Percentiles rank a stretch among this genome's conserved stretches.
Evolutionary conservation across 768 basidiomycete genomes (phyloP).

Genomic region (Pisolithus marmoratus): DNA sequence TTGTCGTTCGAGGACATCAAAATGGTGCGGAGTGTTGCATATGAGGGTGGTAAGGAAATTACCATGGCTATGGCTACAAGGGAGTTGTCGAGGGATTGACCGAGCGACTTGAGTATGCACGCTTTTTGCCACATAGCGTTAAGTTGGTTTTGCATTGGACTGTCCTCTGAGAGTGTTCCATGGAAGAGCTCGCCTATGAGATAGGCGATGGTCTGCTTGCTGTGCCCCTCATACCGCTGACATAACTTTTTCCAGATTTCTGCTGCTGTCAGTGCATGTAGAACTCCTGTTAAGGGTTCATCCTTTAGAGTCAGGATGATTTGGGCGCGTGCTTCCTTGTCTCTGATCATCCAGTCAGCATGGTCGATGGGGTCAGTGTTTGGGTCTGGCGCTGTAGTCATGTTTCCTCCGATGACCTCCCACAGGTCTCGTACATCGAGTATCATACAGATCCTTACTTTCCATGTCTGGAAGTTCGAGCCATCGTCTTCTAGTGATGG

Average conservation of each 20-base stretch:
- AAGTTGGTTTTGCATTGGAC: background rate
- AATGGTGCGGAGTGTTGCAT: background rate
- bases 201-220: slow-evolving; percentile 1
- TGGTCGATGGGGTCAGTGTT: background rate
- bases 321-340: slow-evolving; percentile 12
- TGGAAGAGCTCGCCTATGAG: background rate
- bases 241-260: background rate
- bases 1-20: background rate
- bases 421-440: background rate
- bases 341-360: background rate
- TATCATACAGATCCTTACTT: background rate
- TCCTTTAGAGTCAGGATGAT: slow-evolving; percentile 17
- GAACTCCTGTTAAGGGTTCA: slow-evolving; percentile 15
- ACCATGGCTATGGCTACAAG: background rate
- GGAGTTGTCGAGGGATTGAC: background rate
- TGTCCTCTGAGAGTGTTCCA: background rate
- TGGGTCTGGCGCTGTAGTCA: background rate
- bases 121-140: background rate
- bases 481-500: too few relatives aligned
- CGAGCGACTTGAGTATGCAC: background rate
- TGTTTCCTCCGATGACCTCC: background rate
- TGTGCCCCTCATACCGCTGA: slow-evolving; percentile 24
- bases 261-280: background rate
- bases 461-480: background rate
- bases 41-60: background rate